Conservation (phyloP, 768 basidiomycete species). For the Pisolithus marmoratus region DNA sequence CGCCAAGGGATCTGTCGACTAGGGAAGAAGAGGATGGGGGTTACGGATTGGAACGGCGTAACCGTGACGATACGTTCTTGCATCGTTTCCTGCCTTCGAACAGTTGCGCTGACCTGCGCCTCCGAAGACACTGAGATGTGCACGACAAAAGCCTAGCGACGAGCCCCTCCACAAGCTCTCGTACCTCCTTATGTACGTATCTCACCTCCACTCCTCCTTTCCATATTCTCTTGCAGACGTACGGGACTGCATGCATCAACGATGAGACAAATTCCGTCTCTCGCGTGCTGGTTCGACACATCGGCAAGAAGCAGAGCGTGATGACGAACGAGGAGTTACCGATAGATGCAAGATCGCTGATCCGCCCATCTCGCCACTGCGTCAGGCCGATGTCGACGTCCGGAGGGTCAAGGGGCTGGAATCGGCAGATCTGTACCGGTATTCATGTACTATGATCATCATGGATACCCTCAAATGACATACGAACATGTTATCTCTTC, state of each 20-base stretch:
- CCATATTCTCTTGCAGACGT: conserved; percentile 21
- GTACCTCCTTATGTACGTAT: background rate
- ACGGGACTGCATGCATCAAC: conserved; percentile 19
- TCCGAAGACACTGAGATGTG: conserved; percentile 9
- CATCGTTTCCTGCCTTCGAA: background rate
- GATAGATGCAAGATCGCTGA: no score
- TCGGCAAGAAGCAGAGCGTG: conserved; percentile 21
- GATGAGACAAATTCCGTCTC: conserved; percentile 24
- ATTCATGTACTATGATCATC: no score
- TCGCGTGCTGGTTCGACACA: conserved; percentile 22
- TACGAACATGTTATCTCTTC: no score
- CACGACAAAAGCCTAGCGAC: background rate
- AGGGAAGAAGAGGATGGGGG: background rate
- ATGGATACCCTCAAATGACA: no score
- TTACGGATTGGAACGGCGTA: background rate
- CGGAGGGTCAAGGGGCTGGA: no score
- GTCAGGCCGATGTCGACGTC: no score
- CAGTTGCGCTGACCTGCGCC: background rate
- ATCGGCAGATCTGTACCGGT: no score
- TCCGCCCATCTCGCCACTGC: no score
- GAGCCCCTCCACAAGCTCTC: background rate
- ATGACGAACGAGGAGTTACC: no score
- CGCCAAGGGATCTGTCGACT: conserved; percentile 36
- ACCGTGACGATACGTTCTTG: background rate
- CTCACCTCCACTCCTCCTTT: conserved; percentile 11